These are phyloP conservation scores for Orbilia oligospora DNA, from an alignment of 2,329 filamentous ascomycete genomes.

Conservation along the genomic window DNA sequence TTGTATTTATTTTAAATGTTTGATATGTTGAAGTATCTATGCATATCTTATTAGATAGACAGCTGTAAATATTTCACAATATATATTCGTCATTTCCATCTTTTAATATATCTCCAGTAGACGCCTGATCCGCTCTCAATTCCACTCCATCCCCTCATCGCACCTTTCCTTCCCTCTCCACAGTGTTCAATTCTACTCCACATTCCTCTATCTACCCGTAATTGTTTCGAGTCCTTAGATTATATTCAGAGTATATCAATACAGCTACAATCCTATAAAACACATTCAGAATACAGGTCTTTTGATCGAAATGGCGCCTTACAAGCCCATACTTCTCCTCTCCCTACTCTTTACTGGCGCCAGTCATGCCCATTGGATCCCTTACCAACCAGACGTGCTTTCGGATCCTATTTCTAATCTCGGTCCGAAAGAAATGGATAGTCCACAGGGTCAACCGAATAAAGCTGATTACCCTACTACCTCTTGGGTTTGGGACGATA, in stretches of 20 bases:
- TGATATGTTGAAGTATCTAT: background rate
- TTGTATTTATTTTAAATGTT: slow-evolving; percentile 21
- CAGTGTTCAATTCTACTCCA: background rate
- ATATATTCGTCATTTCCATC: slow-evolving; percentile 18
- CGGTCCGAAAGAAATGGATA: background rate
- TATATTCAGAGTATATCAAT: slow-evolving; percentile 16
- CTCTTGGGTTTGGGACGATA: no score
- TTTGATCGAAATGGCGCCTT: slow-evolving; percentile 28
- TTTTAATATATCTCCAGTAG: no score
- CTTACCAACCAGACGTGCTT: background rate
- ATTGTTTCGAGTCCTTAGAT: background rate
- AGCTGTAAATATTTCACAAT: slow-evolving; percentile 28
- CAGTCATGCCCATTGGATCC: slow-evolving; percentile 31
- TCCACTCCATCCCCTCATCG: background rate
- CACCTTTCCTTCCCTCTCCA: slow-evolving; percentile 12
- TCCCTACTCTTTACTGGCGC: slow-evolving; percentile 27
- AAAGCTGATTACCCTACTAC: background rate
- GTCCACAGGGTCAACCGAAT: background rate
- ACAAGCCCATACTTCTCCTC: slow-evolving; percentile 30
- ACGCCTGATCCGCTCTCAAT: background rate
- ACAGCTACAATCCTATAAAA: slow-evolving; percentile 3
- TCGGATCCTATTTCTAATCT: background rate
- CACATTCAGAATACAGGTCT: background rate
- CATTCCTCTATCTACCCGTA: background rate
- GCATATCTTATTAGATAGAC: background rate